Base-by-base conservation (phyloP, 768 basidiomycete species). In the Xanthoconium stramineum region DNA sequence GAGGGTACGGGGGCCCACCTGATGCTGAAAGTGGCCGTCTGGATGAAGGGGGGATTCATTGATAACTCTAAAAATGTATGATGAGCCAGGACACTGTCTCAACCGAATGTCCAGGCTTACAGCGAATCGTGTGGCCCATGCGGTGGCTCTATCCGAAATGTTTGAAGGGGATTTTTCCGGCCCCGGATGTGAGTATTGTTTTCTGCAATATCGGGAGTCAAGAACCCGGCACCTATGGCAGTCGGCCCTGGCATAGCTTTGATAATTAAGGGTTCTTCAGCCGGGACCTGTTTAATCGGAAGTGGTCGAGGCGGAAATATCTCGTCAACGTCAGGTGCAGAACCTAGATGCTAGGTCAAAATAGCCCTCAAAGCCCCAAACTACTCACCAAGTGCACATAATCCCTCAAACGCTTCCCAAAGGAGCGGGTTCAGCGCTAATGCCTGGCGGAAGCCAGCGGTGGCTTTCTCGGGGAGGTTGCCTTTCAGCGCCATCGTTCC, bases 331-430 rank as follows among this genome's bases (percentile, higher is more conserved):
- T 87, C 83, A 43, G 88, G 85, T 51, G 84, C 78, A 50, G 81
- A 74, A 53, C 90, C 91, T 93, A 59, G 24, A 58, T 32, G 53
- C 48, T 52, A 40, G 51, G 56, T 47, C 65, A 55, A 63, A 59
- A 56, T 54, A 49, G 7, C 20, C 35, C 30, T 28, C 46, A 30
- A 58, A 38, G 55, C 36, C n/a, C 24, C 46, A 57, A 52, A 37
- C 49, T 54, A 58, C 78, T 50, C 64, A 89, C 94, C 94, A 44
- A 91, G 73, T 32, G 80, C 73, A 69, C 94, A 96, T 35, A 97
- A 71, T 0, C 91, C 93, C 66, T 94, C 91, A 64, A 94, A 89
- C 6, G 94, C 94, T 69, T 97, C 94, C 93, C 93, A 96, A 52
- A 94, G 73, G 68, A 91, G 81, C 33, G 91, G 90, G 66, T 92